Evolutionary conservation across 768 basidiomycete species (phyloP), one percentile per base, ranked within the genome.

Genomic region (Tylopilus balloui): DNA sequence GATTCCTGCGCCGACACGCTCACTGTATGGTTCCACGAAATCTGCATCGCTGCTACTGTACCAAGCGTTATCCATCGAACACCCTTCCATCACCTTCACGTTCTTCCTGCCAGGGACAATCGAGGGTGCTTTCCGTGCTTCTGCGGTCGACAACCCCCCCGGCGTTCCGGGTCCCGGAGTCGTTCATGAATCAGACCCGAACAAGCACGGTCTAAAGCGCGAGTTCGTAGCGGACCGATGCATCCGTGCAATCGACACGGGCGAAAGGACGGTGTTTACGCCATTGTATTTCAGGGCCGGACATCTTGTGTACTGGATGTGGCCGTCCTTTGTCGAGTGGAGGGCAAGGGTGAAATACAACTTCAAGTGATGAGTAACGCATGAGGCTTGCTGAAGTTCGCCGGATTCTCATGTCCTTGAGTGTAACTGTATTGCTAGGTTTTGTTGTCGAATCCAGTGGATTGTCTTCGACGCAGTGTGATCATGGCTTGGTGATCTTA

Each of bases 11-110:
- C 93, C 93, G 1, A 92, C 88, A 1, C 84, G 93, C 7, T 71
- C 88, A 1, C 69, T 97, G 29, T 97, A 97, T 62, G 81, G 78
- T 0, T 81, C 91, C 3, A 88, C 86, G 10, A 96, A 97, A 65
- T 75, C 85, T 3, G 87, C 92, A 0, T 81, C 86, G 1, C 77
- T 89, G 24, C 54, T 84, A 6, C 80, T 93, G 48, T 92, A 83
- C 65, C 87, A 88, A 65, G 75, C 85, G 0, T 79, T 92, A 27
- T 72, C 89, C 4, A 86, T 91, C 51, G 91, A 92, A 56, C 84
- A 92, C 53, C 86, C 88, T 6, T 60, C 67, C 3, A 79, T 93
- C 55, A 39, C 67, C 0, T 91, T 90, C 65, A 74, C 81, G 0
- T 72, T 73, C 48, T 58, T 86, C 57, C 63, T 89, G 3, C 88